Base-by-base conservation (phyloP, 2,329 filamentous ascomycete genomes). In the Fusarium sacchari region DNA sequence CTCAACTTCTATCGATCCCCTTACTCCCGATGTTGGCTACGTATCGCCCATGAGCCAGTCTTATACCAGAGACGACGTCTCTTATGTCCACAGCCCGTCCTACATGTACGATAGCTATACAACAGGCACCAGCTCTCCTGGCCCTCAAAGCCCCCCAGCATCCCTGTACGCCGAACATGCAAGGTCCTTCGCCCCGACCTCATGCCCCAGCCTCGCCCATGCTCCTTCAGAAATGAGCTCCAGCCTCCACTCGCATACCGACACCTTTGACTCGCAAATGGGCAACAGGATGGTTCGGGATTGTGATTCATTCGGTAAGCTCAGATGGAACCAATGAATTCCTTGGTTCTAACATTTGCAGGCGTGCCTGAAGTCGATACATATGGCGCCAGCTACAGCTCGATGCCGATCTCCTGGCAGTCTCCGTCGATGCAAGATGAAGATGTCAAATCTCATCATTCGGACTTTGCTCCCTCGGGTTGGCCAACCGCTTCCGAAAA, bases 181-280 rank as follows among this genome's bases (percentile, higher is more conserved):
- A 28, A 82, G 84, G 55, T 71, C 66, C 61, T 85, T 87, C 72
- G 86, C 86, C 20, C 88, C 88, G 44, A 89, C 88, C 9, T 89
- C 90, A 20, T 91, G 87, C 76, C 89, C 89, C n/a, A 86, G 89
- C 70, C 85, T 90, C 42, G 86, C 88, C 70, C 91, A 91, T 75
- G 84, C 87, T n/a, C 85, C 87, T 13, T 90, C 89, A 9, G 89
- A 91, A 76, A 86, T 86, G 61, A 86, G 88, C 78, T 90, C 89
- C 43, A 90, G 88, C 79, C 86, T 91, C 64, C 85, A 87, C 72
- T 90, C 89, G 34, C 89, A 91, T 74, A 84, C 87, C 73, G 89
- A 90, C 71, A 84, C 84, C 65, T 89, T 89, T 78, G 89, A 91
- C 77, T 84, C 85, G 56, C 86, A 88, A 73, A 80, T 89, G 77